These are phyloP conservation scores for Paecilomyces sp. DNA, from an alignment of 2,329 filamentous ascomycete species.

Conservation along the genomic window DNA sequence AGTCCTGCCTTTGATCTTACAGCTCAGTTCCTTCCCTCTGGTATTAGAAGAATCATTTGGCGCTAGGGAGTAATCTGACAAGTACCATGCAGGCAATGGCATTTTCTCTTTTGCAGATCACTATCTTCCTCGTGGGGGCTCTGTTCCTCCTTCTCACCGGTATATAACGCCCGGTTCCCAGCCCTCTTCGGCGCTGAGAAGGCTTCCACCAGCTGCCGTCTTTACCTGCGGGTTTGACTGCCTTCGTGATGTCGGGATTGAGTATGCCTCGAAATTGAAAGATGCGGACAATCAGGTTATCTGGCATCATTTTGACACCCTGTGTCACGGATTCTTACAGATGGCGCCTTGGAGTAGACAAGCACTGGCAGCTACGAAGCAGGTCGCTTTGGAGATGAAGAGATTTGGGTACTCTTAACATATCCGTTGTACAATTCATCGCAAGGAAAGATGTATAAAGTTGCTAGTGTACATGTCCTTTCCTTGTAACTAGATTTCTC, in stretches of 20 bases:
- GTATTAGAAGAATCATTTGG: not conserved
- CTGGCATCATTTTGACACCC: conserved; percentile 18
- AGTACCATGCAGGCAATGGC: conserved; percentile 14
- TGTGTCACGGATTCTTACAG: conserved; percentile 25
- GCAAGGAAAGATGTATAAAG: not conserved
- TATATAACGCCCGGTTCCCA: conserved; percentile 28
- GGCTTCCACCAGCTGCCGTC: conserved; percentile 17
- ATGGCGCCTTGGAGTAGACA: conserved; percentile 23
- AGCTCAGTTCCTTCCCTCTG: not conserved
- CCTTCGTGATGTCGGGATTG: conserved; percentile 23
- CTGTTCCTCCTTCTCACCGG: conserved; percentile 13
- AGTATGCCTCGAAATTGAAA: conserved; percentile 21
- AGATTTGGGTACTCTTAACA: not conserved
- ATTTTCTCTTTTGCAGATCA: conserved; percentile 28
- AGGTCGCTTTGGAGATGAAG: not conserved
- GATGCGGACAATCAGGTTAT: conserved; percentile 18
- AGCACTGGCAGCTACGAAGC: conserved; percentile 10
- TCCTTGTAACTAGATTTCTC: not conserved
- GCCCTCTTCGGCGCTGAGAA: conserved; percentile 11
- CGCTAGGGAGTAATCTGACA: not conserved
- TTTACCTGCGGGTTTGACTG: conserved; percentile 27
- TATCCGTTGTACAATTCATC: not conserved
- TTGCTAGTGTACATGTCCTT: not conserved
- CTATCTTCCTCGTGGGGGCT: conserved; percentile 17
- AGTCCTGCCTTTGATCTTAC: not conserved